Percentiles rank a stretch among this genome's conserved stretches.
phyloP scores from a whole-genome alignment of 2,329 filamentous ascomycete species.

The Nemania sp. region DNA sequence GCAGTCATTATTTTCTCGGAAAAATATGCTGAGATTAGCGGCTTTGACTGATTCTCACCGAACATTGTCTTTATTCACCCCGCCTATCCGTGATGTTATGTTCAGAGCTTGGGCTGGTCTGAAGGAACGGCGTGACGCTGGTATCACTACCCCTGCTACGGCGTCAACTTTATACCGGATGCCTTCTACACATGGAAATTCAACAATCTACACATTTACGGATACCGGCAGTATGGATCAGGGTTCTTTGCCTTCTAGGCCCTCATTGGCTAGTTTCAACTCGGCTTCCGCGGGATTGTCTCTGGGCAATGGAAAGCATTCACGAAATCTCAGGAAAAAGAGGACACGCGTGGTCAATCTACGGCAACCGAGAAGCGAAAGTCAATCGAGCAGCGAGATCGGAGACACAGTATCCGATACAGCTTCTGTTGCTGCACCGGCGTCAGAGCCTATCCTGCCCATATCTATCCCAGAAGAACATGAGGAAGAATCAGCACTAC shows the following conservation, averaged over 20 bases:
- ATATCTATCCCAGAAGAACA: conserved; percentile 63
- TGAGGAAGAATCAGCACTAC: conserved; percentile 48
- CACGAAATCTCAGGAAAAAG: conserved; percentile 71
- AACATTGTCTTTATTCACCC: conserved; percentile 88
- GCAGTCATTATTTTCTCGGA: conserved; percentile 91
- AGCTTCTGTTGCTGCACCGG: conserved; percentile 59
- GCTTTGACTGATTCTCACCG: conserved; percentile 85
- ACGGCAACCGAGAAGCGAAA: conserved; percentile 61
- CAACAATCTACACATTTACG: conserved; percentile 72
- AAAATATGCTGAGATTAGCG: conserved; percentile 83
- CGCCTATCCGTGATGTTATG: conserved; percentile 84
- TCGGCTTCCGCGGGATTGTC: conserved; percentile 66
- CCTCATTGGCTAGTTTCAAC: conserved; percentile 65
- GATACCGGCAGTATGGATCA: conserved; percentile 67
- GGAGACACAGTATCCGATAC: conserved; percentile 56
- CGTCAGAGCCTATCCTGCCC: conserved; percentile 63
- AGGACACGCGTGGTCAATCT: conserved; percentile 84
- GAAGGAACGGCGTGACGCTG: conserved; percentile 67
- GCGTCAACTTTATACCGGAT: conserved; percentile 63
- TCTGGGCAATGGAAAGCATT: conserved; percentile 61
- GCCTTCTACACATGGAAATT: conserved; percentile 62
- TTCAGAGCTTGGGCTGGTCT: conserved; percentile 90
- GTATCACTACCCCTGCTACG: conserved; percentile 51
- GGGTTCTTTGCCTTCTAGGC: conserved; percentile 68
- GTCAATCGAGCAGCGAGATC: conserved; percentile 54